phyloP scores from a whole-genome alignment of 768 basidiomycete species.

The Mycena maculata region DNA sequence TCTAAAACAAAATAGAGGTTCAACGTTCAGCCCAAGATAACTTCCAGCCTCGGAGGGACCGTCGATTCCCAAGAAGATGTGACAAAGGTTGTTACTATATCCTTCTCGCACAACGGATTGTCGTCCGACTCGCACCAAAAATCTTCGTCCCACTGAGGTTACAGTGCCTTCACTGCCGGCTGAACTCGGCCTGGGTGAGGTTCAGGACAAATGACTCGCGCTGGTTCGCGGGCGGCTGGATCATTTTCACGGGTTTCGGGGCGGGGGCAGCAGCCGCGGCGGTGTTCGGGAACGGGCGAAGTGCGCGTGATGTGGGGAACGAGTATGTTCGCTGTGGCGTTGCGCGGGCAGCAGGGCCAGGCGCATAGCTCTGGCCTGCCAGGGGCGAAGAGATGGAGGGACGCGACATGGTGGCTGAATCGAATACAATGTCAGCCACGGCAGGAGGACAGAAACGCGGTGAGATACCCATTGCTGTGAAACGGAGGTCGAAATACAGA shows the following conservation, averaged over 20 bases:
- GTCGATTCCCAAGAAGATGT: constrained; percentile 12
- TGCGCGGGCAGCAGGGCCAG: constrained; percentile 44
- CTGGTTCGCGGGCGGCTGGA: constrained; percentile 81
- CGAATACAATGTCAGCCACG: neutral
- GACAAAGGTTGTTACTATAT: neutral
- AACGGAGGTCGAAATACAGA: neutral
- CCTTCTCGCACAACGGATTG: constrained; percentile 19
- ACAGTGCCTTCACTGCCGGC: constrained; percentile 58
- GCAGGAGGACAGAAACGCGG: neutral
- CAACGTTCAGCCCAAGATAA: neutral
- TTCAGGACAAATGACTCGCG: constrained; percentile 79
- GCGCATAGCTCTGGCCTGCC: constrained; percentile 54
- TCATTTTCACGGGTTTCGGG: constrained; percentile 75
- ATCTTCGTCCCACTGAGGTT: neutral
- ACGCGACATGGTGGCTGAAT: constrained; percentile 58
- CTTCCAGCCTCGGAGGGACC: constrained; percentile 1
- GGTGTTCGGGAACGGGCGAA: constrained; percentile 82
- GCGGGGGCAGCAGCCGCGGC: constrained; percentile 47
- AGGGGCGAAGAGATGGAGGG: constrained; percentile 74
- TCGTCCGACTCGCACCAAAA: too few species aligned
- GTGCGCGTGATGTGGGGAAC: constrained; percentile 79
- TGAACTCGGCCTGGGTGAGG: constrained; percentile 86
- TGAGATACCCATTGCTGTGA: constrained; percentile 29
- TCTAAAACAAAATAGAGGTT: constrained; percentile 7
- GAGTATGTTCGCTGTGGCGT: constrained; percentile 58